These are phyloP conservation scores for Candida easanensis DNA, from an alignment of 805 yeast genomes.

Conservation along the genomic window DNA sequence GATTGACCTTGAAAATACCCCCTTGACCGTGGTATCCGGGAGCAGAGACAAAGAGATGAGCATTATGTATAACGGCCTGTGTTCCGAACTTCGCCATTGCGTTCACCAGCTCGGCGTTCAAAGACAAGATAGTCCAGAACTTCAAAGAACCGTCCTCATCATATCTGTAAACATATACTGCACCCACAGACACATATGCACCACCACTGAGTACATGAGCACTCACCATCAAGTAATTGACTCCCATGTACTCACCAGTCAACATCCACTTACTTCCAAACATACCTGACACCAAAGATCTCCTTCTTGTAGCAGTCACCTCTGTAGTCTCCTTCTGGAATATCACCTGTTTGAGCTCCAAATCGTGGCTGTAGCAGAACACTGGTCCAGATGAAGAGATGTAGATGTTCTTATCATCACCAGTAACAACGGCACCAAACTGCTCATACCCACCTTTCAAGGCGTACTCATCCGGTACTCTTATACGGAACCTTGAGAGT, in stretches of 20 bases:
- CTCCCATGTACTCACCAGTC: conserved; percentile 13
- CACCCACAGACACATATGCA: conserved; percentile 38
- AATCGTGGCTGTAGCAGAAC: conserved; percentile 29
- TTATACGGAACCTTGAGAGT: not conserved
- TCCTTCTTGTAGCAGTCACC: conserved; percentile 18
- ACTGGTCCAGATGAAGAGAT: conserved; percentile 41
- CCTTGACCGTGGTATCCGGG: conserved; percentile 46
- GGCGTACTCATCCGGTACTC: conserved; percentile 20
- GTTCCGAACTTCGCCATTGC: conserved; percentile 19
- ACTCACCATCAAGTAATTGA: conserved; percentile 13
- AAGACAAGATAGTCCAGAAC: conserved; percentile 8
- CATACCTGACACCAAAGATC: conserved; percentile 14
- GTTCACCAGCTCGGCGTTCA: not conserved
- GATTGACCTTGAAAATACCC: conserved; percentile 41
- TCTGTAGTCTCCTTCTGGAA: conserved; percentile 22
- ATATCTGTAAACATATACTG: conserved; percentile 32
- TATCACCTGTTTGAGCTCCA: conserved; percentile 17
- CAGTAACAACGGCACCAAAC: conserved; percentile 37
- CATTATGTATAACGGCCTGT: conserved; percentile 8
- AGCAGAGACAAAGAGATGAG: conserved; percentile 36
- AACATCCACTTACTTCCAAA: conserved; percentile 20
- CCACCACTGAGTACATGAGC: conserved; percentile 12
- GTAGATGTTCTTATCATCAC: conserved; percentile 27
- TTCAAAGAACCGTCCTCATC: not conserved
- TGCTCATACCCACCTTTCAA: conserved; percentile 36